Percentiles rank a stretch among this genome's conserved stretches.
Conservation (phyloP, 1,284 basidiomycete species). For the Naganishia liquefaciens region DNA sequence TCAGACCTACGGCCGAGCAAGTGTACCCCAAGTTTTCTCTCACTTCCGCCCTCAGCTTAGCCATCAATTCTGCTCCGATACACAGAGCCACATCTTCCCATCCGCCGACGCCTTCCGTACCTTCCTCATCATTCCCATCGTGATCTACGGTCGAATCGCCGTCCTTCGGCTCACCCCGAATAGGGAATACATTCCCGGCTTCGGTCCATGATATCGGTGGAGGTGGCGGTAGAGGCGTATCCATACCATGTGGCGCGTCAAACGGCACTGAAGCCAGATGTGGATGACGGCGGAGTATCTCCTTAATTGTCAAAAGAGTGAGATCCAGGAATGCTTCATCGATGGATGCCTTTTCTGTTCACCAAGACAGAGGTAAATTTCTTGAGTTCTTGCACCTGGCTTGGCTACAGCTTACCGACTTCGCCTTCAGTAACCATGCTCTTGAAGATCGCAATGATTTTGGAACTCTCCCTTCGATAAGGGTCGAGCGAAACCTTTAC, state of each 20-base stretch:
- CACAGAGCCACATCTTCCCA: conserved; percentile 94
- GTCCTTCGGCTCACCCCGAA: conserved; percentile 55
- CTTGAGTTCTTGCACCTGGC: not conserved
- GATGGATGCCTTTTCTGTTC: conserved; percentile 69
- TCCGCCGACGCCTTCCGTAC: conserved; percentile 24
- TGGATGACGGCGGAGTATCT: conserved; percentile 72
- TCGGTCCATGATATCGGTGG: conserved; percentile 67
- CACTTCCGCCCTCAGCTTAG: conserved; percentile 70
- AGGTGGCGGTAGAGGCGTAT: conserved; percentile 78
- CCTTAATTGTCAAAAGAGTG: conserved; percentile 71
- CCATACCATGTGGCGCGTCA: conserved; percentile 69
- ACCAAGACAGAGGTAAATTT: not conserved
- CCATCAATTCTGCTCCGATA: conserved; percentile 85
- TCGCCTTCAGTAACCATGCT: conserved; percentile 69
- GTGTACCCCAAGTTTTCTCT: conserved; percentile 79
- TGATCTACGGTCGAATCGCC: conserved; percentile 39
- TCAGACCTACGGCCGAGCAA: conserved; percentile 74
- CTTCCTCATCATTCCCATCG: conserved; percentile 36
- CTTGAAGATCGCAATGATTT: conserved; percentile 83
- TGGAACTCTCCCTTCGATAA: conserved; percentile 85
- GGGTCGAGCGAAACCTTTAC: conserved; percentile 86
- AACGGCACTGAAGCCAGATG: conserved; percentile 69
- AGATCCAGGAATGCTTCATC: conserved; percentile 84
- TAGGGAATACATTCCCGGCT: conserved; percentile 70
- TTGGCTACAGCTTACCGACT: conserved; percentile 59